Evolutionary conservation across 805 yeast species (phyloP), one percentile per base, ranked within the genome.

Genomic region (Candida maltosa): DNA sequence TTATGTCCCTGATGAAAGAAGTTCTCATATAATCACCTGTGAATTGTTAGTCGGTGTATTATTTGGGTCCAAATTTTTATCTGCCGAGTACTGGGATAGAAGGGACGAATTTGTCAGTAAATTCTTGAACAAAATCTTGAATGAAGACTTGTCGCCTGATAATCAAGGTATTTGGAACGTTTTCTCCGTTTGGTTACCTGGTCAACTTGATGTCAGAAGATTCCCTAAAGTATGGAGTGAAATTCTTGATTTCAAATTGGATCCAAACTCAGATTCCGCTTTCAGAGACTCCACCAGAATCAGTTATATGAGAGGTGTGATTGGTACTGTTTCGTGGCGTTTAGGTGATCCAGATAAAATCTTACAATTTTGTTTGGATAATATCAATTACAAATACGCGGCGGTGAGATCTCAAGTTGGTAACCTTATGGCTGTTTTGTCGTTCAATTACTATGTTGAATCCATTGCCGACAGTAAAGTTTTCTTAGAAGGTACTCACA

Each of bases 101-200:
- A 62, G 81, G 39, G 85, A 80, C 44, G 49, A 43, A 0, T 73
- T 70, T 34, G 49, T 83, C 16, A 49, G 67, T 1, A 46, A 41
- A 1, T 76, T 75, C 38, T 53, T 85, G 26, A 47, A 50, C 0
- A 44, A 52, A 0, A 69, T 80, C 4, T 65, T 87, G 22, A 62
- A 66, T 5, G 60, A 69, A 22, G 86, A 81, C 30, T 56, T 91
- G 37, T 75, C 86, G 1, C 94, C 87, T 3, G 93, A 88, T 21
- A 82, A 80, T 3, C 58, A 71, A 25, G 74, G 70, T 14, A 77
- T 84, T 26, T 93, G 97, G 97, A 69, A 70, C 23, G 73, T 87
- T 0, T 74, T 86, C 32, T 66, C 82, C 3, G 81, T 87, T 82
- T 83, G 87, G 84, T 50, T 78, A 1, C 83, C 87, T 0, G 56